Evolutionary conservation across 2,329 filamentous ascomycete species (phyloP).

Genomic region (Hirsutella minnesotensis): DNA sequence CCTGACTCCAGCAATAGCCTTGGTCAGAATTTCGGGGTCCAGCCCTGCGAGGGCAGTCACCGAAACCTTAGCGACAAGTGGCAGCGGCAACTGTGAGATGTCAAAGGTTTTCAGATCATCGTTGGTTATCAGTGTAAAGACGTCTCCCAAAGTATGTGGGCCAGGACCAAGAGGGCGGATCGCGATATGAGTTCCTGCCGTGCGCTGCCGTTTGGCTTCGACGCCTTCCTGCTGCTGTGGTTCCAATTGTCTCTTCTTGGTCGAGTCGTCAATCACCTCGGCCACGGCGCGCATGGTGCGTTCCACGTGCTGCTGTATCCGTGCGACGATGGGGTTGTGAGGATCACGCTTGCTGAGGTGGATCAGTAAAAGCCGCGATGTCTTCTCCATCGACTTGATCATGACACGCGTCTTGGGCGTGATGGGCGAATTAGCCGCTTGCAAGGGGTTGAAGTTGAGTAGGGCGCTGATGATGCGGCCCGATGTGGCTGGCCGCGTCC

Average conservation of each 20-base stretch:
- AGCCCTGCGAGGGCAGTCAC: conserved; percentile 65
- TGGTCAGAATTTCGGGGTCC: conserved; percentile 54
- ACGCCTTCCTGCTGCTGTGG: conserved; percentile 59
- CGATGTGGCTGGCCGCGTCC: conserved; percentile 67
- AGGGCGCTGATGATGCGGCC: conserved; percentile 79
- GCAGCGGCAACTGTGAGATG: conserved; percentile 63
- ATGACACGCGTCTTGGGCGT: conserved; percentile 71
- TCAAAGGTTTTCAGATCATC: conserved; percentile 67
- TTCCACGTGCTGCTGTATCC: conserved; percentile 82
- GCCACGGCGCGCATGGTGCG: conserved; percentile 65
- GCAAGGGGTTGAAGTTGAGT: conserved; percentile 84
- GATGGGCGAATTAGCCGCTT: conserved; percentile 63
- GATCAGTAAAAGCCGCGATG: conserved; percentile 69
- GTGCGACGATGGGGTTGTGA: conserved; percentile 59
- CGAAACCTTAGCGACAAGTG: conserved; percentile 70
- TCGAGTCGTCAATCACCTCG: conserved; percentile 69
- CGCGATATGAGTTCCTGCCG: conserved; percentile 35
- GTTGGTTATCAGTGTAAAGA: conserved; percentile 75
- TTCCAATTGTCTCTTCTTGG: conserved; percentile 64
- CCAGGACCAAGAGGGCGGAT: conserved; percentile 65
- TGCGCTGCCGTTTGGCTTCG: conserved; percentile 74
- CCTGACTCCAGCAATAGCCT: conserved; percentile 57
- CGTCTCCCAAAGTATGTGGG: conserved; percentile 64
- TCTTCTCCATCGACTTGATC: conserved; percentile 90
- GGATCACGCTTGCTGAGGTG: conserved; percentile 81